phyloP scores from a whole-genome alignment of 371 early-diverging fungal genomes.

The Mortierella sp. region DNA sequence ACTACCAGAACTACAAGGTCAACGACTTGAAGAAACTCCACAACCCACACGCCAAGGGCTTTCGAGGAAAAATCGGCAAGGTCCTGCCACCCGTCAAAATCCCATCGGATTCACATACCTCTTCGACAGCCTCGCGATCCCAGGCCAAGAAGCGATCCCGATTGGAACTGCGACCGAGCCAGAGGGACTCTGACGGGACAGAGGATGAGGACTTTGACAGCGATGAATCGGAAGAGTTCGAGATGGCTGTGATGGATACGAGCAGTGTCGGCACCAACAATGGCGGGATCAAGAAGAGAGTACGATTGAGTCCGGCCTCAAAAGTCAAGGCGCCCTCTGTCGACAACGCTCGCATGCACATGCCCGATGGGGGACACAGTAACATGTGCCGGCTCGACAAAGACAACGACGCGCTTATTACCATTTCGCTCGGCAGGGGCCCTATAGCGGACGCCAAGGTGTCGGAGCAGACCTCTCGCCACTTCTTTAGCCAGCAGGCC shows the following conservation, averaged over 20 bases:
- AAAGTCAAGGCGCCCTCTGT: background rate
- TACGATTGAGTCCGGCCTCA: background rate
- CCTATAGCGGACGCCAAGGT: background rate
- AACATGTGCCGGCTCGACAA: background rate
- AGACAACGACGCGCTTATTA: background rate
- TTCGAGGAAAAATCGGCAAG: constrained; percentile 24
- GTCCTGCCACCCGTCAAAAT: background rate
- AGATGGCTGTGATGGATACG: background rate
- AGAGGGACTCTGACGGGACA: background rate
- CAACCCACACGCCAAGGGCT: constrained; percentile 71
- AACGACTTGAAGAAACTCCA: constrained; percentile 65
- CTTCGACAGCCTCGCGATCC: background rate
- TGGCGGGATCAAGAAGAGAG: background rate
- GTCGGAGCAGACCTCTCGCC: background rate
- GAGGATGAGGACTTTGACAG: background rate
- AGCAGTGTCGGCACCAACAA: background rate
- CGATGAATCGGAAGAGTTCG: background rate
- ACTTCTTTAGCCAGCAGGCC: background rate
- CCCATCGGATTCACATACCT: background rate
- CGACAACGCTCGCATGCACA: too few species aligned
- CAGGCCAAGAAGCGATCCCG: background rate
- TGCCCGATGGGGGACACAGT: background rate
- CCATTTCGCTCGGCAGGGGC: background rate
- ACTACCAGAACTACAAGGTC: constrained; percentile 67
- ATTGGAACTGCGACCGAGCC: background rate